Conservation (phyloP, 805 yeast species). For the Schizosaccharomyces lindneri region DNA sequence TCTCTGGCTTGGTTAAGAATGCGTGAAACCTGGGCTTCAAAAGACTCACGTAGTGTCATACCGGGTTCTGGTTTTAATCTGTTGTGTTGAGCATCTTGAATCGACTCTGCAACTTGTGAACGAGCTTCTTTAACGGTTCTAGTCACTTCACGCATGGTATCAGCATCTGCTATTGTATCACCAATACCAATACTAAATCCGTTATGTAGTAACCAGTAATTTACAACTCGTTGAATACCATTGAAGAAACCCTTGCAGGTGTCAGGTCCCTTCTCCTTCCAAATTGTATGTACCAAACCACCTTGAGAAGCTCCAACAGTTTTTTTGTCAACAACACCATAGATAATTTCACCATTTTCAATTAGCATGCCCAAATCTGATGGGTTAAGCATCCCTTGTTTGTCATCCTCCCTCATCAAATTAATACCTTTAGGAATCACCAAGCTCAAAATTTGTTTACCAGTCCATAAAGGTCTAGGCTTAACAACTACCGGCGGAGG, state of each 20-base stretch:
- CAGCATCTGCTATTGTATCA: conserved; percentile 96
- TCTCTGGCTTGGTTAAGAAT: conserved; percentile 95
- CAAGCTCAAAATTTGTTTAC: conserved; percentile 78
- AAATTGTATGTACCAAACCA: conserved; percentile 88
- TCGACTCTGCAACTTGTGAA: conserved; percentile 78
- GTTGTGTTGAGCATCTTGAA: conserved; percentile 75
- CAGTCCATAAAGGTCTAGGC: conserved; percentile 94
- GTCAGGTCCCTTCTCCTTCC: conserved; percentile 89
- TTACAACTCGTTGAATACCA: conserved; percentile 80
- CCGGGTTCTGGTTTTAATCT: conserved; percentile 88
- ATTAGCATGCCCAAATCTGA: conserved; percentile 89
- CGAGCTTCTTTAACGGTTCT: conserved; percentile 84
- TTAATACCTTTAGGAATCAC: conserved; percentile 92
- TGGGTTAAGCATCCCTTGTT: conserved; percentile 58
- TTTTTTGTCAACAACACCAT: conserved; percentile 93
- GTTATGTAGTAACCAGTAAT: conserved; percentile 85
- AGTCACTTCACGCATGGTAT: conserved; percentile 81
- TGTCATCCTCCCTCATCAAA: conserved; percentile 79
- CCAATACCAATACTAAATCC: conserved; percentile 99
- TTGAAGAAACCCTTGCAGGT: conserved; percentile 78
- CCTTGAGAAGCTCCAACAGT: conserved; percentile 98
- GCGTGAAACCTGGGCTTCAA: conserved; percentile 89
- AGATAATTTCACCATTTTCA: conserved; percentile 84
- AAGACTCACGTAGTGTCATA: conserved; percentile 96
- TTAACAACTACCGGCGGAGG: conserved; percentile 86